These are phyloP conservation scores for Trapa incisa DNA, from an alignment of 345 rosid genomes.

Conservation along the genomic window DNA sequence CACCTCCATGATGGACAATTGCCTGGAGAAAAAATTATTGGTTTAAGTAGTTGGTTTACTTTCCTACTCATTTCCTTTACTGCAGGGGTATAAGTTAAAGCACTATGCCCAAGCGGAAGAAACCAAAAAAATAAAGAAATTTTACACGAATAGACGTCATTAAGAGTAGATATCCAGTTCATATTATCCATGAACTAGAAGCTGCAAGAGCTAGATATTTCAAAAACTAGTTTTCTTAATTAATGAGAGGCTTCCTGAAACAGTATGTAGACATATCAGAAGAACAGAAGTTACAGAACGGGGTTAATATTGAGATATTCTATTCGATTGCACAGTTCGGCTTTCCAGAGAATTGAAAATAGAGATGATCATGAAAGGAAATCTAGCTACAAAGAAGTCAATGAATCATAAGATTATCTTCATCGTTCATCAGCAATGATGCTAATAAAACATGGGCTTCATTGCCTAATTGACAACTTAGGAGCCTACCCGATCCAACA, in stretches of 20 bases:
- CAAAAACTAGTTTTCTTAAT: not conserved
- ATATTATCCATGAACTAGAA: not conserved
- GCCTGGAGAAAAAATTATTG: slow-evolving; percentile 9
- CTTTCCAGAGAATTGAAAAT: not conserved
- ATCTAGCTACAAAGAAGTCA: not conserved
- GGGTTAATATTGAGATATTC: not conserved
- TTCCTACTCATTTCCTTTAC: not conserved
- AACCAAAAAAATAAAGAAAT: not conserved
- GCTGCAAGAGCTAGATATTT: not conserved
- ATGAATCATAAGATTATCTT: not conserved
- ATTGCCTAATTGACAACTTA: not conserved
- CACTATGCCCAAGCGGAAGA: not conserved
- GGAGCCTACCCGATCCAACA: not conserved
- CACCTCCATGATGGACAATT: slow-evolving; percentile 3
- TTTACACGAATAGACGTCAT: not conserved
- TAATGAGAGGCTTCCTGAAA: not conserved
- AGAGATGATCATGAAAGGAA: not conserved
- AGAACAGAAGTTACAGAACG: not conserved
- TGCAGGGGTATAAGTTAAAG: not conserved
- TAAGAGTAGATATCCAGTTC: not conserved
- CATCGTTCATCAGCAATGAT: not conserved
- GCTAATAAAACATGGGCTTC: not conserved
- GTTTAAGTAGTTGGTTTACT: not conserved
- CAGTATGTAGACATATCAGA: not conserved
- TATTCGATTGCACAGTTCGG: not conserved